phyloP scores from a whole-genome alignment of 306 rosid species.

The Lablab purpureus region DNA sequence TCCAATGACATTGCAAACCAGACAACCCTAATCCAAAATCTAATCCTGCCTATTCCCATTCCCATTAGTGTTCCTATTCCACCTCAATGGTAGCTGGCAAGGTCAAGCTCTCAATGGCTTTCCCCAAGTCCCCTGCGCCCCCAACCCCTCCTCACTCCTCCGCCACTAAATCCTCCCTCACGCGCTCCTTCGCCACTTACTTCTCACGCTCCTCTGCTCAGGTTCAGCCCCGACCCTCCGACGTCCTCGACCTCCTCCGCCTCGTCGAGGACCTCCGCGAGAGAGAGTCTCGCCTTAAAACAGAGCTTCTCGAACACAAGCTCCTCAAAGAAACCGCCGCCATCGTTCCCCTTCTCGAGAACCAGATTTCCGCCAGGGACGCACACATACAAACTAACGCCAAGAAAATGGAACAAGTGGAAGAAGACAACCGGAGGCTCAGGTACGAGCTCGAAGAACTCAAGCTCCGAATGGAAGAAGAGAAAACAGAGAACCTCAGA shows the following conservation, averaged over 20 bases:
- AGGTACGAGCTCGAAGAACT: constrained; percentile 47
- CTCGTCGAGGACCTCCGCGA: constrained; percentile 84
- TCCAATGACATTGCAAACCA: constrained; percentile 48
- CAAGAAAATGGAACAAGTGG: constrained; percentile 48
- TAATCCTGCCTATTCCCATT: too few species aligned
- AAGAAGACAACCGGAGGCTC: constrained; percentile 57
- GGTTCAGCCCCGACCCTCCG: constrained; percentile 89
- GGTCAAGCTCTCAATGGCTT: constrained; percentile 63
- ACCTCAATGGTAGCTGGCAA: constrained; percentile 71
- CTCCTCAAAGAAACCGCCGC: constrained; percentile 74
- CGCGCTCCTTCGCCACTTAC: constrained; percentile 77
- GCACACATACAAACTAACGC: constrained; percentile 49
- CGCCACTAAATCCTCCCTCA: constrained; percentile 56
- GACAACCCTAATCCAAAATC: constrained; percentile 19
- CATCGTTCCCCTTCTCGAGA: constrained; percentile 76
- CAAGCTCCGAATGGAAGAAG: constrained; percentile 42
- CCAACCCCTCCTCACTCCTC: constrained; percentile 55
- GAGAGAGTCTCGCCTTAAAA: constrained; percentile 76
- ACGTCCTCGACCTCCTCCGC: constrained; percentile 79
- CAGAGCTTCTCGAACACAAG: constrained; percentile 82
- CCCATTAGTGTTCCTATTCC: not conserved
- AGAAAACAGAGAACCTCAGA: constrained; percentile 45
- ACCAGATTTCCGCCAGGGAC: constrained; percentile 58
- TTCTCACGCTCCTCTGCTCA: constrained; percentile 93
- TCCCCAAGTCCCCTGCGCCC: constrained; percentile 66